Percentiles rank a stretch among this genome's conserved stretches.
These are phyloP conservation scores for Camellia oleifera DNA, from an alignment of 179 eudicot genomes.

Conservation along the genomic window DNA sequence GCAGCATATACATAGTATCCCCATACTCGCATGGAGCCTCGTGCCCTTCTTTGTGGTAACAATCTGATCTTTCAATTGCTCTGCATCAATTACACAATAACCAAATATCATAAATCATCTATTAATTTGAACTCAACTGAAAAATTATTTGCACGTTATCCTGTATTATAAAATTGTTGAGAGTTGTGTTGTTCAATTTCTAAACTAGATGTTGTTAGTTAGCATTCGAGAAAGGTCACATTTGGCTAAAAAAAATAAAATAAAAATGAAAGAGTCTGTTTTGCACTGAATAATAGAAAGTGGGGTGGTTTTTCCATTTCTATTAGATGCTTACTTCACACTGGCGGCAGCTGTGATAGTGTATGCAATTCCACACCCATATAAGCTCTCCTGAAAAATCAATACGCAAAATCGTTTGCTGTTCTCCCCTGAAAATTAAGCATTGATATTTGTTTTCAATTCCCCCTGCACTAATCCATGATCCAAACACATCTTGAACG, in stretches of 20 bases:
- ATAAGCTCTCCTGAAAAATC: slow-evolving; percentile 33
- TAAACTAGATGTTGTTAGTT: background rate
- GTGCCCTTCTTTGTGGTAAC: slow-evolving; percentile 65
- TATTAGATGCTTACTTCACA: slow-evolving; percentile 27
- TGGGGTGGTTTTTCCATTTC: background rate
- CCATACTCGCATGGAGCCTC: slow-evolving; percentile 48
- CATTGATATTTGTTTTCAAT: background rate
- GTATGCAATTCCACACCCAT: slow-evolving; percentile 39
- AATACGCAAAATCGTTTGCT: slow-evolving; percentile 30
- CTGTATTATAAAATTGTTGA: background rate
- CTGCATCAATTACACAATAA: slow-evolving; percentile 30
- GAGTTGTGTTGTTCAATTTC: background rate
- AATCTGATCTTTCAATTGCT: slow-evolving; percentile 59
- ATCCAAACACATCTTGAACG: background rate
- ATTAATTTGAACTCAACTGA: background rate
- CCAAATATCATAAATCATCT: background rate
- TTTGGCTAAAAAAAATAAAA: too few species aligned
- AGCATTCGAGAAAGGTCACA: background rate
- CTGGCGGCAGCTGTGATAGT: slow-evolving; percentile 44
- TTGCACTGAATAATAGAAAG: background rate
- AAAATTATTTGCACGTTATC: background rate
- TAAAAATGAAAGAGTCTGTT: too few species aligned
- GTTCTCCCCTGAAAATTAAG: slow-evolving; percentile 31
- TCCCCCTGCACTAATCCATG: too few species aligned
- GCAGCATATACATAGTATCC: slow-evolving; percentile 44